These are phyloP conservation scores for Zygosaccharomyces sapae DNA, from an alignment of 1,139 yeast genomes.

Conservation along the genomic window DNA sequence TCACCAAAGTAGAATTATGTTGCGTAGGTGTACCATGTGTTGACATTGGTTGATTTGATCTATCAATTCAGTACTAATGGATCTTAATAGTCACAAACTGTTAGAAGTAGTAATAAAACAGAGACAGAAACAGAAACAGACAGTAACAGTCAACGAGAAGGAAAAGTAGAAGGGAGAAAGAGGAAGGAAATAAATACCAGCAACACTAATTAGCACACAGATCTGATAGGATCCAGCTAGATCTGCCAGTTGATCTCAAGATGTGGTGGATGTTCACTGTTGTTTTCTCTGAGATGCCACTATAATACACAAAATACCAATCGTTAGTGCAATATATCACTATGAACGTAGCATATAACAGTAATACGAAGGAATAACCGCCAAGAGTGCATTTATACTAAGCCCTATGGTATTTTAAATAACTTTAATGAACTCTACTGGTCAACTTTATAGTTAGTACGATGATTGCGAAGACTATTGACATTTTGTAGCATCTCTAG, in stretches of 20 bases:
- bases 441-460: too few relatives aligned
- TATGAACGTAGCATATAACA: not conserved
- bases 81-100: not conserved
- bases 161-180: not conserved
- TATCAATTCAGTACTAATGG: not conserved
- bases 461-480: too few relatives aligned
- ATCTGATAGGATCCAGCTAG: not conserved
- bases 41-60: slow-evolving; percentile 9
- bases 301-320: slow-evolving; percentile 3
- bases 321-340: not conserved
- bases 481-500: too few relatives aligned
- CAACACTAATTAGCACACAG: not conserved
- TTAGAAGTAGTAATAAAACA: not conserved
- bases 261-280: not conserved
- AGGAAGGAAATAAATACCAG: not conserved
- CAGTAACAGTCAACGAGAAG: not conserved
- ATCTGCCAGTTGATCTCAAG: not conserved
- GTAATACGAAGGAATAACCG: not conserved
- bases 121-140: not conserved
- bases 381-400: not conserved
- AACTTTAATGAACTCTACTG: not conserved
- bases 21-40: slow-evolving; percentile 37
- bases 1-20: slow-evolving; percentile 59
- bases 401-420: not conserved
- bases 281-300: slow-evolving; percentile 2